Percentiles rank a stretch among this genome's conserved stretches.
phyloP scores from a whole-genome alignment of 164 flowering plant species.

The Annona squamosa region DNA sequence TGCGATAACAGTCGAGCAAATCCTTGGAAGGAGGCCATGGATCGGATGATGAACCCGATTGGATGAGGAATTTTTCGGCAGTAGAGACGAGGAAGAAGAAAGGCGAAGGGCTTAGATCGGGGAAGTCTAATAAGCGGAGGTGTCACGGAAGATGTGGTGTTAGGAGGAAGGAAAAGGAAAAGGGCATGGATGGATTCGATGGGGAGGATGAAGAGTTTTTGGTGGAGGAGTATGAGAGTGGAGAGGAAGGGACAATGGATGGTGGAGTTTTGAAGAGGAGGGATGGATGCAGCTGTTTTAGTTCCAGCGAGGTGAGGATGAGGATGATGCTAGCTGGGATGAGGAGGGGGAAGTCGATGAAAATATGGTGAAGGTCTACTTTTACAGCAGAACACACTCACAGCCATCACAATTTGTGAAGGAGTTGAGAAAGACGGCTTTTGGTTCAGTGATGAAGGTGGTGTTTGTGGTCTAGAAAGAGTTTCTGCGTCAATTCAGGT shows the following conservation, averaged over 20 bases:
- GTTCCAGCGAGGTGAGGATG: conserved; percentile 43
- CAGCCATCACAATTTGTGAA: conserved; percentile 91
- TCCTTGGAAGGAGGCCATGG: conserved; percentile 4
- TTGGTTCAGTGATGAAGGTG: conserved; percentile 51
- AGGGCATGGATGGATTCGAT: conserved; percentile 25
- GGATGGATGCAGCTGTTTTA: conserved; percentile 23
- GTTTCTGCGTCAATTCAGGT: conserved; percentile 90
- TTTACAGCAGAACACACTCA: conserved; percentile 94
- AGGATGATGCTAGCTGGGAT: conserved; percentile 28
- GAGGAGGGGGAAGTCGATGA: conserved; percentile 33
- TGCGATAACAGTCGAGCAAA: conserved; percentile 1
- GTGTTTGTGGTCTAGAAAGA: conserved; percentile 89
- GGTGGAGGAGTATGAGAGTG: conserved; percentile 87
- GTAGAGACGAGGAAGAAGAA: conserved; percentile 20
- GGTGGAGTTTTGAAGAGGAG: conserved; percentile 45
- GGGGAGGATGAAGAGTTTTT: conserved; percentile 63
- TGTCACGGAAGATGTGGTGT: conserved; percentile 11
- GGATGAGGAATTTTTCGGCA: conserved; percentile 63
- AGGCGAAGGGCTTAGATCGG: conserved; percentile 12
- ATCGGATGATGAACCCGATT: conserved; percentile 77
- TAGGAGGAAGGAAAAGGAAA: conserved; percentile 13
- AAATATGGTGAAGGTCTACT: conserved; percentile 58
- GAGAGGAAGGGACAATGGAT: conserved; percentile 36
- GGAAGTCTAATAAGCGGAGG: conserved; percentile 15
- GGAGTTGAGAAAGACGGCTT: conserved; percentile 74